Base-by-base conservation (phyloP, 305 asterid species). In the Rubia peregrina region DNA sequence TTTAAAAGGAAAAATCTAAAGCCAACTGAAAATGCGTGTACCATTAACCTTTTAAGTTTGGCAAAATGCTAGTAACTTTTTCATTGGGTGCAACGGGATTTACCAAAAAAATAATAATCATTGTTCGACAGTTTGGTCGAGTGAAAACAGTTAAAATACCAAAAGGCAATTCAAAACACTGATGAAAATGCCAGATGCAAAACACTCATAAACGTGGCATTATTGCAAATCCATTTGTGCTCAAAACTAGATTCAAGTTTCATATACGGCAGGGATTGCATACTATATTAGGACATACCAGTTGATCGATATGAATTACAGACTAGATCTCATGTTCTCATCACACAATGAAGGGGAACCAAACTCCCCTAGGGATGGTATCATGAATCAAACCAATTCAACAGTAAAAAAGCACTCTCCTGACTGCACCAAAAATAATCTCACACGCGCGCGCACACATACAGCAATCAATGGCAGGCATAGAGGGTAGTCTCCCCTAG, bases 361-460 rank as follows among this genome's bases (percentile, higher is more conserved):
- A 68, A 80, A 63, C 71, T 86, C 84, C 83, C 30, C 68, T 30
- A 75, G 89, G 90, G 93, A 85, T 80, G 89, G 78, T 81, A 68
- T 73, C 74, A 66, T 79, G 89, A 71, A 77, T 49, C 74, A 55
- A 76, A 11, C 26, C 19, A 36, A 11, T 22, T 55, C 30, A 55
- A 33, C 44, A 65, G 9, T 24, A 48, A 19, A 44, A 55, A 55
- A 0, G 19, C 16, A 48, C 56, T 49, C 56, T 49, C 56, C 56
- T 12, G 14, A 49, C 5, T 49, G 17, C 56, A 13, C 56, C n/a
- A 49, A 4, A 53, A 4, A 53, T 10, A 19, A 30, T 19, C 30
- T 7, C 61, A 17, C 21, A 53, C 24, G 4, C 16, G 9, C 24
- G 5, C 22, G 6, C 12, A 6, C 61, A 55, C 12, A 22, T 68